Percentiles rank a stretch among this genome's conserved stretches.
Evolutionary conservation across 2,329 filamentous ascomycete genomes (phyloP).

Genomic region (Chalara sp.): DNA sequence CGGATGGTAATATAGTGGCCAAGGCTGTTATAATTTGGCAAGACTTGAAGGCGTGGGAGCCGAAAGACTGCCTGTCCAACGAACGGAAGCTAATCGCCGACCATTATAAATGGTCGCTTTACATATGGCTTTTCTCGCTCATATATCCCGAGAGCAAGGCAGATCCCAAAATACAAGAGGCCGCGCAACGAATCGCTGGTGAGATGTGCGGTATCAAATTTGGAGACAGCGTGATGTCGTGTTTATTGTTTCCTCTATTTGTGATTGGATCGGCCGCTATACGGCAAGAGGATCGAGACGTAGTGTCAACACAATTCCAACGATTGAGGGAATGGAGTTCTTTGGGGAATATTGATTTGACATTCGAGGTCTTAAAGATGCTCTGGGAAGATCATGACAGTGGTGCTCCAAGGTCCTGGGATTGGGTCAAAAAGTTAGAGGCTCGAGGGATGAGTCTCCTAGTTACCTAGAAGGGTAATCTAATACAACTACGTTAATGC

Average conservation of each 20-base stretch:
- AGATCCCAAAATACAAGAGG: constrained; percentile 7
- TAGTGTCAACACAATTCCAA: constrained; percentile 9
- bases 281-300: constrained; percentile 5
- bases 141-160: constrained; percentile 7
- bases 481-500: background rate
- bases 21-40: constrained; percentile 11
- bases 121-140: constrained; percentile 17
- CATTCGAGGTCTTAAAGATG: constrained; percentile 8
- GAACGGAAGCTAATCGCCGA: constrained; percentile 6
- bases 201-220: constrained; percentile 12
- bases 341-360: constrained; percentile 16
- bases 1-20: constrained; percentile 5
- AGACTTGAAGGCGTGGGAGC: constrained; percentile 13
- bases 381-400: constrained; percentile 15
- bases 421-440: constrained; percentile 16
- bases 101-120: constrained; percentile 14
- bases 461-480: constrained; percentile 9
- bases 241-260: constrained; percentile 18
- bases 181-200: constrained; percentile 4
- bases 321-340: constrained; percentile 13
- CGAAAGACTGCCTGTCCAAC: background rate
- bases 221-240: constrained; percentile 12
- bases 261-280: constrained; percentile 13
- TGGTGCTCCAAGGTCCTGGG: constrained; percentile 9
- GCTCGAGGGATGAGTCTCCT: constrained; percentile 9